Evolutionary conservation across 352 stramenopile species (phyloP).

Genomic region (Bremia lactucae): DNA sequence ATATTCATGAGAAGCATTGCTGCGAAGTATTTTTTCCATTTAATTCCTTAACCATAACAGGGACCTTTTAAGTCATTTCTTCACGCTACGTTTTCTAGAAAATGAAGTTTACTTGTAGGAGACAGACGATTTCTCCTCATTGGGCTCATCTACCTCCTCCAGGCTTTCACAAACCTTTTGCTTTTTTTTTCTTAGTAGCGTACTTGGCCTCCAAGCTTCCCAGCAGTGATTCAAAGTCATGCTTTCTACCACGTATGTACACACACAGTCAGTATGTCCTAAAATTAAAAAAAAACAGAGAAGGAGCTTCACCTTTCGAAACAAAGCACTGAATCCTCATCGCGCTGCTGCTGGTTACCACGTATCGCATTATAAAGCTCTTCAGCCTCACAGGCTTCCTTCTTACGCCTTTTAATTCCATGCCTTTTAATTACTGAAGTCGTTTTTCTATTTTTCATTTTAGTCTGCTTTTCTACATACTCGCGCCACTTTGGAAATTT

Average conservation of each 20-base stretch:
- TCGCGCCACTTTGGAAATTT: conserved; percentile 30
- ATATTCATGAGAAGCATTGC: no score
- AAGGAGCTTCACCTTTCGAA: conserved; percentile 24
- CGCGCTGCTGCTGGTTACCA: conserved; percentile 34
- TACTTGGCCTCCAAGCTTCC: conserved; percentile 57
- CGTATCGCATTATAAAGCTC: conserved; percentile 52
- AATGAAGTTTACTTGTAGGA: conserved; percentile 39
- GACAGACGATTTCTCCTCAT: conserved; percentile 55
- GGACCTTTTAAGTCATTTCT: no score
- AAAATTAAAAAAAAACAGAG: not conserved
- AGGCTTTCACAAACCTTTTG: conserved; percentile 27
- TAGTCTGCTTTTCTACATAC: conserved; percentile 30
- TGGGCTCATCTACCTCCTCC: conserved; percentile 21
- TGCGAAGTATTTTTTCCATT: no score
- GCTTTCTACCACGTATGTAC: conserved; percentile 27
- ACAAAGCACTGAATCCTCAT: conserved; percentile 25
- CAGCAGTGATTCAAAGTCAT: conserved; percentile 47
- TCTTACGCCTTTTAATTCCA: conserved; percentile 39
- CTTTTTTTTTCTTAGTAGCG: conserved; percentile 33
- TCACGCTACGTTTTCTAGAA: conserved; percentile 31
- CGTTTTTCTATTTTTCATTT: conserved; percentile 28
- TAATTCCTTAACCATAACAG: no score
- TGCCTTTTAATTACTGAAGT: conserved; percentile 28
- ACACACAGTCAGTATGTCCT: not conserved
- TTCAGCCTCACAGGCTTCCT: conserved; percentile 52